These are phyloP conservation scores for Ephemerocybe angulata DNA, from an alignment of 768 basidiomycete species.

Conservation along the genomic window DNA sequence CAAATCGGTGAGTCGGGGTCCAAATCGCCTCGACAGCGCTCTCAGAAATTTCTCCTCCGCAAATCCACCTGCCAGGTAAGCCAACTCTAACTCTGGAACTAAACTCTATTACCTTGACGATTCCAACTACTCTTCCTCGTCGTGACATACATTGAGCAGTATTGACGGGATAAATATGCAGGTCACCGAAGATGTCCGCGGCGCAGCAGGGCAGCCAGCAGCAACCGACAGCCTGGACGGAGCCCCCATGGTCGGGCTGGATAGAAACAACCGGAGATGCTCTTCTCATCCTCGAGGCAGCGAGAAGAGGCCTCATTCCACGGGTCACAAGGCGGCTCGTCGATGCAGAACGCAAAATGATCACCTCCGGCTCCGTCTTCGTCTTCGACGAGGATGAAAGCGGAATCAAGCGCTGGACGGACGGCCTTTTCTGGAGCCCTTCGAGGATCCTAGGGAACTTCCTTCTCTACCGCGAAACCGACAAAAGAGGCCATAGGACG, in stretches of 20 bases:
- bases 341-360: conserved; percentile 90
- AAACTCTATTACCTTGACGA: conserved; percentile 56
- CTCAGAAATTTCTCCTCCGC: conserved; percentile 54
- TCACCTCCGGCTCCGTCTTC: conserved; percentile 90
- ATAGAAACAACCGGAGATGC: conserved; percentile 95
- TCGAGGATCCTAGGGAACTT: conserved; percentile 93
- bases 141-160: conserved; percentile 22
- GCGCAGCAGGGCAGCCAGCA: conserved; percentile 31
- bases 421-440: conserved; percentile 95
- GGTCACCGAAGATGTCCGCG: conserved; percentile 33
- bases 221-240: conserved; percentile 59
- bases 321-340: conserved; percentile 89
- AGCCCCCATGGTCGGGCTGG: conserved; percentile 91
- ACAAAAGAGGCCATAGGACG: conserved; percentile 71
- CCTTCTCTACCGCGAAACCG: conserved; percentile 90
- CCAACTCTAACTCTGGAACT: conserved; percentile 60
- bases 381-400: conserved; percentile 97
- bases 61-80: conserved; percentile 64
- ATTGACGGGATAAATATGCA: conserved; percentile 23
- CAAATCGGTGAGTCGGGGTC: conserved; percentile 36
- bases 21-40: conserved; percentile 30
- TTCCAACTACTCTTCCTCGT: conserved; percentile 27
- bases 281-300: conserved; percentile 94
- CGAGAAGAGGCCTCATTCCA: conserved; percentile 84
- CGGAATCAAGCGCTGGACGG: conserved; percentile 97